These are phyloP conservation scores for Gentiana dahurica DNA, from an alignment of 257 asterid genomes.

Conservation along the genomic window DNA sequence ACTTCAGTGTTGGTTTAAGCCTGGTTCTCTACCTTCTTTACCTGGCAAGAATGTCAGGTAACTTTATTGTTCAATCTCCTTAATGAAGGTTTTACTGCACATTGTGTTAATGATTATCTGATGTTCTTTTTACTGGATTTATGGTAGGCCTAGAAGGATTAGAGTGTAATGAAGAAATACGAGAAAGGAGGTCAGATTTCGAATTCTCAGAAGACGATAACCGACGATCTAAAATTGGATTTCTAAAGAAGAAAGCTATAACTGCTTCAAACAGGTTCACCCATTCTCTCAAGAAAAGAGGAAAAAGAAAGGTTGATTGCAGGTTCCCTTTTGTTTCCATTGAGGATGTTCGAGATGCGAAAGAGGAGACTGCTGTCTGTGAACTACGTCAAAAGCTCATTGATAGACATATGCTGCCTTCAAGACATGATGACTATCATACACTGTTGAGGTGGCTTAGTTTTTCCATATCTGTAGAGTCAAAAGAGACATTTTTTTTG, in stretches of 20 bases:
- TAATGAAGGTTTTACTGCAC: background rate
- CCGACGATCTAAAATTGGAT: constrained; percentile 63
- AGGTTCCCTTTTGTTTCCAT: constrained; percentile 76
- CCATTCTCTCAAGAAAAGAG: constrained; percentile 76
- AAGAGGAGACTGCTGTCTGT: constrained; percentile 71
- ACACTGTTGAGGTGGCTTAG: constrained; percentile 58
- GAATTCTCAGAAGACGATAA: constrained; percentile 80
- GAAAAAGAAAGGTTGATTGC: constrained; percentile 81
- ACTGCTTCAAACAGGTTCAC: constrained; percentile 83
- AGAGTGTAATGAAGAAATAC: constrained; percentile 50
- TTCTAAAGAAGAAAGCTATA: constrained; percentile 73
- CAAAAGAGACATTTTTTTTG: background rate
- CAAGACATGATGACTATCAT: constrained; percentile 79
- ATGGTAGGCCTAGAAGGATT: constrained; percentile 33
- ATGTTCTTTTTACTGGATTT: background rate
- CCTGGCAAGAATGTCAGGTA: constrained; percentile 64
- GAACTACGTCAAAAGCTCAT: constrained; percentile 70
- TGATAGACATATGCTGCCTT: constrained; percentile 62
- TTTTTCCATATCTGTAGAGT: too few relatives aligned
- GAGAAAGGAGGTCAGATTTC: constrained; percentile 71
- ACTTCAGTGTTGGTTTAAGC: constrained; percentile 6
- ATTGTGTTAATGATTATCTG: background rate
- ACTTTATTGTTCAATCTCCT: background rate
- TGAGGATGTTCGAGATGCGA: constrained; percentile 79
- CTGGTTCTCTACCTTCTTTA: constrained; percentile 21